Evolutionary conservation across 2,329 filamentous ascomycete species (phyloP).

Genomic region (Fusarium sp.): DNA sequence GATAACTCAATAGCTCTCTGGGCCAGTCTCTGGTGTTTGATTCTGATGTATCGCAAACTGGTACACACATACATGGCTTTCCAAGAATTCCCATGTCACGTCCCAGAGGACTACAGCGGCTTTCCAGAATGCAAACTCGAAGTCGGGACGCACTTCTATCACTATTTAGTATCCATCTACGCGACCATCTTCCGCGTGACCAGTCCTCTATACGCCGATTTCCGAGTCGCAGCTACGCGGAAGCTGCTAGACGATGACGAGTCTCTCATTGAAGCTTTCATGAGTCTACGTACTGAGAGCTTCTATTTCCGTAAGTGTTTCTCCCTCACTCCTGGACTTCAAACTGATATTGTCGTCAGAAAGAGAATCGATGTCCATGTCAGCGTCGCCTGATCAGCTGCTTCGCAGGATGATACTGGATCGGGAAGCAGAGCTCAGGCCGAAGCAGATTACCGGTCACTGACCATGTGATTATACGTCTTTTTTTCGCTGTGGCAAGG

Average conservation of each 20-base stretch:
- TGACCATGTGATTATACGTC: not conserved
- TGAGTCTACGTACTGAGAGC: conserved; percentile 48
- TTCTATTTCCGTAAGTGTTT: conserved; percentile 47
- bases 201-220: conserved; percentile 47
- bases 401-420: conserved; percentile 48
- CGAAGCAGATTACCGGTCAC: conserved; percentile 22
- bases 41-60: conserved; percentile 49
- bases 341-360: conserved; percentile 36
- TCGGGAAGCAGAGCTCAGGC: conserved; percentile 44
- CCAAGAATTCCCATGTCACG: conserved; percentile 48
- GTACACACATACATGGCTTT: conserved; percentile 48
- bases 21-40: conserved; percentile 48
- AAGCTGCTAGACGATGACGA: conserved; percentile 44
- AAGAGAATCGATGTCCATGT: conserved; percentile 47
- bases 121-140: conserved; percentile 48
- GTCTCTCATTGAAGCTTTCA: conserved; percentile 42
- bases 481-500: not conserved
- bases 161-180: conserved; percentile 48
- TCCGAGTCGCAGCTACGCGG: conserved; percentile 42
- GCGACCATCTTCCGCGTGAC: conserved; percentile 47
- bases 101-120: conserved; percentile 47
- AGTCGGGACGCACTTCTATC: conserved; percentile 48
- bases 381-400: conserved; percentile 45
- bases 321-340: not conserved
- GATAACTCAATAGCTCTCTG: conserved; percentile 46